Base-by-base conservation (phyloP, 768 basidiomycete genomes). In the Mycena chlorophos region DNA sequence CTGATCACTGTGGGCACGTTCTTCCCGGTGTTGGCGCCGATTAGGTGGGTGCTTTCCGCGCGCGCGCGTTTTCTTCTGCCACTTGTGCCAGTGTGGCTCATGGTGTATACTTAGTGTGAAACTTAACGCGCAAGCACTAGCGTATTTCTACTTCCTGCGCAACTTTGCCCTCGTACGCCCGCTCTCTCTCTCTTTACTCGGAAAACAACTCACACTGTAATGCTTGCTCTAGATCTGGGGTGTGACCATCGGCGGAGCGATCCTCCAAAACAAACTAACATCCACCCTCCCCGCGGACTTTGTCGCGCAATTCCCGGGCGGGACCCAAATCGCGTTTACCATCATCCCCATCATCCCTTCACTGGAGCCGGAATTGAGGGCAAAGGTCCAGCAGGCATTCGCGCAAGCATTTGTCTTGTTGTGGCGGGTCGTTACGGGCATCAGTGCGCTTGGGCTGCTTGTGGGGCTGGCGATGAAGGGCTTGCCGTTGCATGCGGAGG, bases 11-110 rank as follows among this genome's bases (percentile, higher is more conserved):
- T 59, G 22, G 49, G 56, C 8, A 68, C 65, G 1, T 71, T 71
- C 49, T 83, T 80, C 61, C 73, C 81, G 0, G 71, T 83, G 37
- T 72, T 80, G 6, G 78, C 82, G 0, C 77, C 81, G 1, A 60
- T 82, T 2, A 67, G 71, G 0, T 64, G 78, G 3, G 58, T n/a
- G n/a, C n/a, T n/a, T n/a, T n/a, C n/a, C n/a, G n/a, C n/a, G n/a
- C n/a, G n/a, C n/a, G n/a, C n/a, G n/a, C n/a, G n/a, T n/a, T n/a
- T n/a, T n/a, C n/a, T n/a, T n/a, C n/a, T n/a, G n/a, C n/a, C n/a
- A n/a, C n/a, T n/a, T n/a, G n/a, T n/a, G n/a, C n/a, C n/a, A n/a
- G n/a, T n/a, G n/a, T n/a, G n/a, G n/a, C n/a, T n/a, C n/a, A n/a
- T n/a, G n/a, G n/a, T n/a, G n/a, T n/a, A n/a, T n/a, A n/a, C n/a